These are phyloP conservation scores for Saturnispora mendoncae DNA, from an alignment of 805 yeast genomes.

Conservation along the genomic window DNA sequence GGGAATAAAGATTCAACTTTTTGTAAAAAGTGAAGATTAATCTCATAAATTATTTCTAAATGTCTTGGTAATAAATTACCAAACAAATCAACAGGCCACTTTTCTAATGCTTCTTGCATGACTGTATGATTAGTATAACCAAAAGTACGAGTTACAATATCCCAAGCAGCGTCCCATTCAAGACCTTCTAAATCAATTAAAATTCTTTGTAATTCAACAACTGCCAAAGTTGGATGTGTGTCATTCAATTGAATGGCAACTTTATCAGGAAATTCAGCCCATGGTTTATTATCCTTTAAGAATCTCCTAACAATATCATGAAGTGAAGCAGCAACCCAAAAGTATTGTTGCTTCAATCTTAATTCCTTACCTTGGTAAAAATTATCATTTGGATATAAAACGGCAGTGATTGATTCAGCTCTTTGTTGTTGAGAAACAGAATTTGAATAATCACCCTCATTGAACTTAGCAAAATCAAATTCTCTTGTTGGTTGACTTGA, in stretches of 20 bases:
- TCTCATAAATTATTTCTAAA: slow-evolving; percentile 79
- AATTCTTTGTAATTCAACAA: slow-evolving; percentile 82
- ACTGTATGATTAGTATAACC: slow-evolving; percentile 95
- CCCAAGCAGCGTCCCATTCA: slow-evolving; percentile 81
- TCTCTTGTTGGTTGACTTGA: slow-evolving; percentile 82
- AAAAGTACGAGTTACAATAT: slow-evolving; percentile 66
- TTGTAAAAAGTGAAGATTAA: slow-evolving; percentile 72
- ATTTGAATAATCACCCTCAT: slow-evolving; percentile 80
- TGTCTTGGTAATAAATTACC: slow-evolving; percentile 82
- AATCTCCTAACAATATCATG: slow-evolving; percentile 87
- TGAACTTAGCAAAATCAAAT: slow-evolving; percentile 85
- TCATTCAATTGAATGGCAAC: slow-evolving; percentile 91
- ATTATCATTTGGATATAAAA: slow-evolving; percentile 88
- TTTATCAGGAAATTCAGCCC: slow-evolving; percentile 77
- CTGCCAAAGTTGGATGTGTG: slow-evolving; percentile 88
- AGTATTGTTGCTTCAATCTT: slow-evolving; percentile 89
- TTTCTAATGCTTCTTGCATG: slow-evolving; percentile 89
- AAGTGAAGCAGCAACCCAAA: slow-evolving; percentile 93
- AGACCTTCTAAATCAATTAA: slow-evolving; percentile 76
- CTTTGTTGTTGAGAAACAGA: slow-evolving; percentile 79
- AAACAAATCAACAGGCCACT: slow-evolving; percentile 84
- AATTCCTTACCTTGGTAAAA: slow-evolving; percentile 86
- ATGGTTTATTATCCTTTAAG: slow-evolving; percentile 65
- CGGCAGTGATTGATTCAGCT: slow-evolving; percentile 90
- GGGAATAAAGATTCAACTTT: slow-evolving; percentile 72